These are phyloP conservation scores for Gonapodya sp. DNA, from an alignment of 192 early-diverging fungal genomes.

Conservation along the genomic window DNA sequence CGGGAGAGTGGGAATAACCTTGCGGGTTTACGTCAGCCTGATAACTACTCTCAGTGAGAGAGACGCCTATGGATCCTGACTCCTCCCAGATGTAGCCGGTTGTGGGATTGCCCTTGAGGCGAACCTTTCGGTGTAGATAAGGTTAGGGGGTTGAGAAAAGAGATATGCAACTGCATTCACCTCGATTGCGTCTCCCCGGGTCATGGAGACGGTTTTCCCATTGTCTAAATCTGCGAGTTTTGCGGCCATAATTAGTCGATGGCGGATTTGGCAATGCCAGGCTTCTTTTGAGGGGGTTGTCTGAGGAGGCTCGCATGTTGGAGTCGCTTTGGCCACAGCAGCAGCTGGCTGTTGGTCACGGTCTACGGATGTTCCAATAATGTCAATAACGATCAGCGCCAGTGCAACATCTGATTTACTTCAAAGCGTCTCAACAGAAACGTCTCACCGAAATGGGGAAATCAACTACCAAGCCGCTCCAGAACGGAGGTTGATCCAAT, in stretches of 20 bases:
- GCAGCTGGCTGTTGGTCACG: too few species aligned
- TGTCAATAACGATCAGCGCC: too few species aligned
- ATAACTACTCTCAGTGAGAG: neutral
- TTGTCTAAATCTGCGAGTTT: neutral
- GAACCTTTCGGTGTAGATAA: neutral
- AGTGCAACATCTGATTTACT: too few species aligned
- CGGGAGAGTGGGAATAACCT: neutral
- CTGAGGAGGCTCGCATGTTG: too few species aligned
- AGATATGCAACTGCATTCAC: neutral
- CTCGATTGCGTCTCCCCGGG: neutral
- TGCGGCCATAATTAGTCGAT: neutral
- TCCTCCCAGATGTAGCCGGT: neutral
- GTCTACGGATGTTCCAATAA: too few species aligned
- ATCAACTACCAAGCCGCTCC: too few species aligned
- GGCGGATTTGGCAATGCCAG: too few species aligned
- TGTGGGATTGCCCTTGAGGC: neutral
- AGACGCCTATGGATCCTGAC: neutral
- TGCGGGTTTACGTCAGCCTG: neutral
- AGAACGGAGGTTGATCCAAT: too few species aligned
- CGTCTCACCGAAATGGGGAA: too few species aligned
- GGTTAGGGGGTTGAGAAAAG: neutral
- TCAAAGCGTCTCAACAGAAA: too few species aligned
- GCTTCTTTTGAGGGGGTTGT: neutral
- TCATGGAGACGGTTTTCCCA: neutral
- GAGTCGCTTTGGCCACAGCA: conserved; percentile 3